Evolutionary conservation across 352 stramenopile species (phyloP).

Genomic region (Pythium aquatile): DNA sequence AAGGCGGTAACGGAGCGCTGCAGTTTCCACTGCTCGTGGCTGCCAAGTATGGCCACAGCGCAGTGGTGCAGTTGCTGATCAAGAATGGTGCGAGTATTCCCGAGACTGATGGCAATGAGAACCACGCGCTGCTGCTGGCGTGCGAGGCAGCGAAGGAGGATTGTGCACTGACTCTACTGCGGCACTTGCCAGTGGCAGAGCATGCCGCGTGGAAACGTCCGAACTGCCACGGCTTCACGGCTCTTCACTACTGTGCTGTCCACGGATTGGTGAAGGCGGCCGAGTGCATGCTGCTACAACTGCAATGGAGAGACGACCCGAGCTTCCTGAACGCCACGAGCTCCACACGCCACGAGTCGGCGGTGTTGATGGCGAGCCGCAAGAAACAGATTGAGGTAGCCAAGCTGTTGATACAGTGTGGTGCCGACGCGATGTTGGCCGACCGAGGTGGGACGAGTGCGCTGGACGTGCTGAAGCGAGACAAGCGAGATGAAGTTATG

Average conservation of each 20-base stretch:
- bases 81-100: conserved; percentile 35
- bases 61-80: conserved; percentile 78
- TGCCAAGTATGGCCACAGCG: conserved; percentile 89
- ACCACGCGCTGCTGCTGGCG: conserved; percentile 53
- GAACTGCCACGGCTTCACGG: conserved; percentile 56
- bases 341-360: conserved; percentile 46
- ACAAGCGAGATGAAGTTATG: conserved; percentile 51
- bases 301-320: conserved; percentile 33
- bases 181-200: conserved; percentile 11
- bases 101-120: conserved; percentile 41
- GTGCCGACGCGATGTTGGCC: conserved; percentile 40
- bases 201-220: conserved; percentile 37
- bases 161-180: conserved; percentile 47
- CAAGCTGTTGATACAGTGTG: conserved; percentile 38
- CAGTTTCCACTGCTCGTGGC: conserved; percentile 87
- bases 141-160: conserved; percentile 54
- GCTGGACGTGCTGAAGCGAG: conserved; percentile 45
- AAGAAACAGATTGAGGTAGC: conserved; percentile 53
- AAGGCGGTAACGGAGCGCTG: background rate
- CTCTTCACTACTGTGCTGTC: conserved; percentile 55
- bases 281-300: conserved; percentile 33
- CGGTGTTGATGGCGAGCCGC: conserved; percentile 60
- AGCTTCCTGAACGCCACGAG: conserved; percentile 50
- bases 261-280: conserved; percentile 40
- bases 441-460: conserved; percentile 54